A percentile compares a stretch with the other conserved stretches of the same genome.
Evolutionary conservation across 768 basidiomycete genomes (phyloP).

Genomic region (Tephrocybe sp.): DNA sequence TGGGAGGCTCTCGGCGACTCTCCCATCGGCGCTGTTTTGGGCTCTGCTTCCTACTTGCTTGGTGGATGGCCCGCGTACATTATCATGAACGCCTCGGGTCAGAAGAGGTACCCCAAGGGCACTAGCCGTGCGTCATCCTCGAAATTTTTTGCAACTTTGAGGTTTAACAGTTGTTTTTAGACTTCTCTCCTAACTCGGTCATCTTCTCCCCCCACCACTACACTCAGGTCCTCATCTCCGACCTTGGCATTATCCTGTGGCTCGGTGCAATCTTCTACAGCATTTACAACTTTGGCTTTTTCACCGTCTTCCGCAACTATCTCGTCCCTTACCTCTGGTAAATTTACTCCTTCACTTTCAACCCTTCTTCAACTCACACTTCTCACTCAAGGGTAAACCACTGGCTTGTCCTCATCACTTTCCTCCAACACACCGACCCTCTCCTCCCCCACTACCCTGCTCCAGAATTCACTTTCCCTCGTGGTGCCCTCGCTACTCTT

Average conservation of each 20-base stretch:
- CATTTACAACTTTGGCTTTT: constrained; percentile 61
- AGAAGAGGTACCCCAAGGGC: constrained; percentile 70
- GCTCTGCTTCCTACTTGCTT: constrained; percentile 61
- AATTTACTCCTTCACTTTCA: constrained; percentile 6
- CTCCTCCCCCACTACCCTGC: constrained; percentile 91
- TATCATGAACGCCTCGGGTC: constrained; percentile 80
- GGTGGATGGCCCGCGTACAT: constrained; percentile 88
- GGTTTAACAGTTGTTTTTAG: constrained; percentile 25
- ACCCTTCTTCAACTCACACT: constrained; percentile 2
- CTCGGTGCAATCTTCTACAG: constrained; percentile 53
- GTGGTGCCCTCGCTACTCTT: constrained; percentile 89
- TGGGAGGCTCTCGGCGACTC: constrained; percentile 90
- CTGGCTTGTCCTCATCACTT: constrained; percentile 96
- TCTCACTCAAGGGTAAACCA: constrained; percentile 65
- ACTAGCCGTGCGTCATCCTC: constrained; percentile 66
- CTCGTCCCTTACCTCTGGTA: constrained; percentile 86
- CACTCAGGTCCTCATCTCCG: constrained; percentile 74
- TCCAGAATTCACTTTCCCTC: constrained; percentile 86
- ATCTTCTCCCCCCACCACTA: constrained; percentile 87
- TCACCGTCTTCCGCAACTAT: constrained; percentile 75
- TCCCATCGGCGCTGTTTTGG: constrained; percentile 65
- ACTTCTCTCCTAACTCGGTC: constrained; percentile 74
- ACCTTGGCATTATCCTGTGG: constrained; percentile 79
- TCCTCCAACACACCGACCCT: constrained; percentile 98
- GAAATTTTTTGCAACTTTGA: not conserved